Percentiles rank a stretch among this genome's conserved stretches.
phyloP scores from a whole-genome alignment of 768 basidiomycete species.

The Leucocoprinus sp. region DNA sequence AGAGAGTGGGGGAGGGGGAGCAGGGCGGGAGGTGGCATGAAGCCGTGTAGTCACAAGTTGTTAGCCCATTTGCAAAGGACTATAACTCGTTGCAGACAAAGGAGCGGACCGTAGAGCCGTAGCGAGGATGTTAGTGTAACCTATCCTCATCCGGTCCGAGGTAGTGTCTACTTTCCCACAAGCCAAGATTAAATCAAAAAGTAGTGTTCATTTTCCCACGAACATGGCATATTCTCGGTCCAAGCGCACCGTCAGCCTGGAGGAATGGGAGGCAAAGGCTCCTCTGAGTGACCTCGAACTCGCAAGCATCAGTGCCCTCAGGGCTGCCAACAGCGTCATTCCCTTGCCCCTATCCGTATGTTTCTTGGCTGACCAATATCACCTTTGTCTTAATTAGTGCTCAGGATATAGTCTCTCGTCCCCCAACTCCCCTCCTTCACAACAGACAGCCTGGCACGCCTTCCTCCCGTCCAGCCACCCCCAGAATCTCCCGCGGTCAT shows the following conservation, averaged over 20 bases:
- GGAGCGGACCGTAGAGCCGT: no score
- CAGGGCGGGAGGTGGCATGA: no score
- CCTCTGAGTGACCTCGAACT: conserved; percentile 65
- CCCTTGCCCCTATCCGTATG: conserved; percentile 72
- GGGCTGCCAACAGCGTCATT: conserved; percentile 48
- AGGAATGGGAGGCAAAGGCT: conserved; percentile 88
- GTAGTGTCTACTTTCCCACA: no score
- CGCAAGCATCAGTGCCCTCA: conserved; percentile 56
- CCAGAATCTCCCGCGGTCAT: conserved; percentile 23
- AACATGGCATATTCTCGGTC: conserved; percentile 3
- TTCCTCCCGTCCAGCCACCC: conserved; percentile 8
- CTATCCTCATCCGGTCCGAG: no score
- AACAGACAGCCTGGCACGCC: conserved; percentile 49
- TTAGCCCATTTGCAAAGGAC: no score
- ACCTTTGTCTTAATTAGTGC: conserved; percentile 8
- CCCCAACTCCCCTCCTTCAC: conserved; percentile 31
- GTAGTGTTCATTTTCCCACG: no score
- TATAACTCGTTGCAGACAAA: no score
- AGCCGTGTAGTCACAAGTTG: no score
- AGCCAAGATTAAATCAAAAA: no score
- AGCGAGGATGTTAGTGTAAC: no score
- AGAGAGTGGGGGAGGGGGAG: no score
- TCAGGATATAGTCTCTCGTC: conserved; percentile 24
- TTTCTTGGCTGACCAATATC: conserved; percentile 1
- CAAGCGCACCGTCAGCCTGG: no score